Conservation (phyloP, 2,329 filamentous ascomycete genomes). For the Trichoderma asperellum region DNA sequence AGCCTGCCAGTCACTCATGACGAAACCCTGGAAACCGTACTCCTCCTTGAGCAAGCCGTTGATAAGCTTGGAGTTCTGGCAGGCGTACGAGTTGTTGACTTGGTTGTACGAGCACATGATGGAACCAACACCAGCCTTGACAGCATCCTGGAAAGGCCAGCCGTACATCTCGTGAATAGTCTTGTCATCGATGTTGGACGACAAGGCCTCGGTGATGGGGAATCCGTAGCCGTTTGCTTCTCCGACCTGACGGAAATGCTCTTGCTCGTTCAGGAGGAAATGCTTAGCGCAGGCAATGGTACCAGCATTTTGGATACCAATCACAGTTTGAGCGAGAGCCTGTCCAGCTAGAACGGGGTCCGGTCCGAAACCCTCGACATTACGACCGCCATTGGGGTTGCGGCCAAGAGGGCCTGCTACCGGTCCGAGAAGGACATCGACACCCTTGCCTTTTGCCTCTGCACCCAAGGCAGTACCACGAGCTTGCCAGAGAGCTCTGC, state of each 20-base stretch:
- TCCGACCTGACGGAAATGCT: conserved; percentile 70
- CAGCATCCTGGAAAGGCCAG: conserved; percentile 77
- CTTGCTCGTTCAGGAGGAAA: conserved; percentile 75
- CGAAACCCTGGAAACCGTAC: conserved; percentile 78
- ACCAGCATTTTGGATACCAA: conserved; percentile 80
- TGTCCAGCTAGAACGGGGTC: conserved; percentile 77
- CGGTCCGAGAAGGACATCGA: conserved; percentile 69
- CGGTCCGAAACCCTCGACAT: conserved; percentile 71
- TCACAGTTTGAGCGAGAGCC: conserved; percentile 71
- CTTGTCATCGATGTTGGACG: conserved; percentile 70
- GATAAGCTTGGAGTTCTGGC: conserved; percentile 76
- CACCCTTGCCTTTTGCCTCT: conserved; percentile 75
- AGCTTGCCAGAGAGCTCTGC: conserved; percentile 66
- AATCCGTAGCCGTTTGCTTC: conserved; percentile 59
- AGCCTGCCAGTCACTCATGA: conserved; percentile 80
- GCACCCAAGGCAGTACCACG: conserved; percentile 53
- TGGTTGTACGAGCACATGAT: conserved; percentile 75
- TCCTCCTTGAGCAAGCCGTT: conserved; percentile 80
- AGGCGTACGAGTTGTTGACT: conserved; percentile 78
- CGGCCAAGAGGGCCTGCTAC: conserved; percentile 54
- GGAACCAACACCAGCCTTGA: conserved; percentile 66
- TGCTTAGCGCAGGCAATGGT: conserved; percentile 85
- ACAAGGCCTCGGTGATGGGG: conserved; percentile 63
- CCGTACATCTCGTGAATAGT: conserved; percentile 76
- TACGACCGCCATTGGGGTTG: conserved; percentile 51